Conservation (phyloP, 225 moss, liverwort and hornwort species). For the Polytrichum formosum region DNA sequence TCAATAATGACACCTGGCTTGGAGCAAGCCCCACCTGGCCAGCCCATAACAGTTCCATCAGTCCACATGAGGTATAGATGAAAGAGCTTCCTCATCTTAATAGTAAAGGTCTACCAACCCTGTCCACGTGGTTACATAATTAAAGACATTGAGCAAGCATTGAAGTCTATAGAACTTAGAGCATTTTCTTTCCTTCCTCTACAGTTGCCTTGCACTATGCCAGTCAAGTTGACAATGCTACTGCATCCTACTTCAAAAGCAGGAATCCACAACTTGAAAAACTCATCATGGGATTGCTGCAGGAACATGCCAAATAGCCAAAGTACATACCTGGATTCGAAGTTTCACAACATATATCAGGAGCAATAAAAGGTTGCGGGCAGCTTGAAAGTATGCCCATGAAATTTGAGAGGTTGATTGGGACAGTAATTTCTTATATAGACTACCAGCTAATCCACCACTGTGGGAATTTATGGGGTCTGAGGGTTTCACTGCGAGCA, state of each 20-base stretch:
- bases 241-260: not conserved
- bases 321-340: slow-evolving; percentile 56
- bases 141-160: no score
- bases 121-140: no score
- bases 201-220: not conserved
- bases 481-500: slow-evolving; percentile 41
- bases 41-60: not conserved
- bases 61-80: not conserved
- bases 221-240: not conserved
- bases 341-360: slow-evolving; percentile 78
- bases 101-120: no score
- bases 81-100: not conserved
- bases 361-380: slow-evolving; percentile 73
- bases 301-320: no score
- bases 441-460: slow-evolving; percentile 40
- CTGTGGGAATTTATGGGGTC: slow-evolving; percentile 24
- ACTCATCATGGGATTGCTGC: no score
- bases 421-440: slow-evolving; percentile 70
- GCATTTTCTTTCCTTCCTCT: not conserved
- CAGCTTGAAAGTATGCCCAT: slow-evolving; percentile 75
- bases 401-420: slow-evolving; percentile 78
- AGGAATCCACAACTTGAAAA: no score
- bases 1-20: slow-evolving; percentile 63
- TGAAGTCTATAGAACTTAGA: not conserved
- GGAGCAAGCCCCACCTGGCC: slow-evolving; percentile 66